Base-by-base conservation (phyloP, 2,329 filamentous ascomycete species). In the Calycina marina region DNA sequence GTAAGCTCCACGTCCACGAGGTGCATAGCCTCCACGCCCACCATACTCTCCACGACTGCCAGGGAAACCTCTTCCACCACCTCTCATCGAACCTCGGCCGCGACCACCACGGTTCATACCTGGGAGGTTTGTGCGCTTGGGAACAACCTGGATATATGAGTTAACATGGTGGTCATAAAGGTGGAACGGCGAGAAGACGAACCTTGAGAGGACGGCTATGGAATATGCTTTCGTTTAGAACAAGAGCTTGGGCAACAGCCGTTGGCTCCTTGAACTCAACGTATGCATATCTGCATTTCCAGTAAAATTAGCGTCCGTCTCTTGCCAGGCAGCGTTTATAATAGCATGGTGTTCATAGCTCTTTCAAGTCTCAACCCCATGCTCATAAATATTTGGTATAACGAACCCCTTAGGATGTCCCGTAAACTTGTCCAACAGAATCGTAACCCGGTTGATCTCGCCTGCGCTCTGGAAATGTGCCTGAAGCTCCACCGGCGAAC, bases 361-460 rank as follows among this genome's bases (percentile, higher is more conserved):
- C n/a, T n/a, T 35, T 35, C 44, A 38, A 45, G 45, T 45, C 40
- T 46, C 43, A 31, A 43, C 34, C 39, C 27, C 34, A 32, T 28
- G 17, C 15, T 26, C 30, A n/a, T 10, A 18, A 16, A 30, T 29
- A 8, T 39, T 28, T 40, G 26, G 20, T 9, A 22, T n/a, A 51
- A 70, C 77, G 58, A 65, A 93, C 86, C 90, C 90, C 67, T 98
- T 98, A n/a, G 90, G 90, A 65, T 96, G 86, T 42, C 90, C 90
- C 8, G 86, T 93, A 54, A 94, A 96, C 64, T 98, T 98, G 63
- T 98, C 90, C 47, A 98, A 63, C 46, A 98, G 64, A 45, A 98
- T 98, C 1, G 90, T 98, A 38, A 98, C 90, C 39, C 90, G 79
- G 59, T 98, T 98, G 65, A 98, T 98, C 45, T 81, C 84, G 39